Evolutionary conservation across 2,329 filamentous ascomycete genomes (phyloP), one percentile per base, ranked within the genome.

Genomic region (Colletotrichum phormii): DNA sequence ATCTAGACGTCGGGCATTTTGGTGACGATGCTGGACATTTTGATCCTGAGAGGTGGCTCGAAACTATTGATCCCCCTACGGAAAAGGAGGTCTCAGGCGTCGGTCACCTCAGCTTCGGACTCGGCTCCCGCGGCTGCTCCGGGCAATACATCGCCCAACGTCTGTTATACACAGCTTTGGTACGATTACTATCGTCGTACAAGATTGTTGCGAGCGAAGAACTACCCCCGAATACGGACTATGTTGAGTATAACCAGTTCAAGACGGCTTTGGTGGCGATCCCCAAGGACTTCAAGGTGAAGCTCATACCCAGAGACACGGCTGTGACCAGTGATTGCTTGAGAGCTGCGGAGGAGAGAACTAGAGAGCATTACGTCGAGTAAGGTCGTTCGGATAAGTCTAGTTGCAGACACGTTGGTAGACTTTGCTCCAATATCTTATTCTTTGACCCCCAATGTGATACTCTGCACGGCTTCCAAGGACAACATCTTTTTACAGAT

Each of bases 1-100:
- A 92, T 81, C 92, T 91, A 1, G 93, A 92, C 31, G 88, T 95
- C 81, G 94, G 94, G 80, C 93, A 95, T 78, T 85, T 87, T 5
- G 80, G 82, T 0, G 92, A 94, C 78, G 80, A 89, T 33, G 89
- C 93, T 0, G 74, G 86, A 33, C 81, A 84, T 7, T 95, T 95
- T 80, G 84, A 90, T n/a, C 91, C 93, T 0, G 92, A 95, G 75
- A 89, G 93, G 31, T 95, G 92, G 78, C 83, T 95, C 5, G 24
- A 51, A 3, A 54, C n/a, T 12, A 22, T 55, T 12, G 9, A 55
- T 15, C 62, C 61, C 22, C 46, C 62, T 4, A n/a, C 46, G 12
- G 80, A 86, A 64, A 85, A 90, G 64, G 84, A 82, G 26, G 88
- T 82, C 84, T 61, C 82, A 0, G 90, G 90, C 8, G 91, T 89